phyloP scores from a whole-genome alignment of 108 stramenopile species.

The Pseudonitzschia multistriata region DNA sequence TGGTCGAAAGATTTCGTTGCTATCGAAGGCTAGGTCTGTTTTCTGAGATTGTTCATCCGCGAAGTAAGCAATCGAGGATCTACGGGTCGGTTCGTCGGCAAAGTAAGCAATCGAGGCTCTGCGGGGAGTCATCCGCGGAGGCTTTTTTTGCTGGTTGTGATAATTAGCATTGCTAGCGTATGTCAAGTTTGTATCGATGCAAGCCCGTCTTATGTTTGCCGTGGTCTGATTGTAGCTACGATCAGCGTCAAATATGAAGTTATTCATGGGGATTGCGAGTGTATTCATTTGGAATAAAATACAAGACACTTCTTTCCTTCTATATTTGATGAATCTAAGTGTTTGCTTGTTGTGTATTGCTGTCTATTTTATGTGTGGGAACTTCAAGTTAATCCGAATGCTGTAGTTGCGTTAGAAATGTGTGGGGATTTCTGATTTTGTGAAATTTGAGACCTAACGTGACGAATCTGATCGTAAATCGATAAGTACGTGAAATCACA shows the following conservation, averaged over 20 bases:
- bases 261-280: neutral
- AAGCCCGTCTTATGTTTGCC: neutral
- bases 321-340: no score
- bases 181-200: no score
- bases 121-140: neutral
- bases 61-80: neutral
- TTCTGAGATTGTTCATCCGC: neutral
- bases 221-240: neutral
- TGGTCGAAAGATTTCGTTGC: slow-evolving; percentile 3
- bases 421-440: no score
- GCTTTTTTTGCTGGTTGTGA: neutral
- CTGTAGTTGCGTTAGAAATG: no score
- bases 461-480: no score
- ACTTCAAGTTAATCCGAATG: no score
- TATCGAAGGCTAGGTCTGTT: neutral
- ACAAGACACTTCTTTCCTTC: no score
- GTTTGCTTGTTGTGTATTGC: no score
- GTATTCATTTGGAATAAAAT: no score
- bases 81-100: neutral
- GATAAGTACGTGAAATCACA: no score
- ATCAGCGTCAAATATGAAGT: neutral
- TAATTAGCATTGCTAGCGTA: neutral
- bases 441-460: no score
- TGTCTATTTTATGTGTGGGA: no score
- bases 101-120: neutral